phyloP scores from a whole-genome alignment of 176 grass and related monocot genomes.

The Carex pumila region DNA sequence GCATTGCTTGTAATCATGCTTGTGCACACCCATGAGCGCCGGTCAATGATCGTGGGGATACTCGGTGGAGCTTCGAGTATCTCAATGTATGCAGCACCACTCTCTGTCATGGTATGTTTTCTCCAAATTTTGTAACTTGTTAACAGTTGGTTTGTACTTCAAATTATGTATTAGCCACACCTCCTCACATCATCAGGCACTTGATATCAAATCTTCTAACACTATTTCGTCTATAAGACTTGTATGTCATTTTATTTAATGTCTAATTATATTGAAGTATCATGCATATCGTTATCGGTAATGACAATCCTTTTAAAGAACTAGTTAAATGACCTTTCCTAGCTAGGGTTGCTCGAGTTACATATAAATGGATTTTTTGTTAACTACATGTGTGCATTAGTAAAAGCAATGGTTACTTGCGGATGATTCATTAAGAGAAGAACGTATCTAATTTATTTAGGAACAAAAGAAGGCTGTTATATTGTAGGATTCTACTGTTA shows the following conservation, averaged over 20 bases:
- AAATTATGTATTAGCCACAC: neutral
- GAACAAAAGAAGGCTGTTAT: neutral
- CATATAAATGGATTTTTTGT: neutral
- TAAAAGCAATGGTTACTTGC: neutral
- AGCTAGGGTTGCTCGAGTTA: neutral
- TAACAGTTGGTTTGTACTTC: neutral
- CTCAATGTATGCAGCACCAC: constrained; percentile 75
- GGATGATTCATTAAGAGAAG: neutral
- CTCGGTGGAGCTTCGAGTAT: constrained; percentile 59
- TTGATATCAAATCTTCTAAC: neutral
- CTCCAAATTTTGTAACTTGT: too few species aligned
- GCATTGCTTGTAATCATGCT: constrained; percentile 35
- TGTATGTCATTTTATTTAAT: neutral
- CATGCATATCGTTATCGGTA: neutral
- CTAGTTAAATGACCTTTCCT: neutral
- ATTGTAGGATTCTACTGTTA: neutral
- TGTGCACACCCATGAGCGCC: constrained; percentile 34
- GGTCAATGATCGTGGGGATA: constrained; percentile 81
- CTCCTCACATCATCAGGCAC: neutral
- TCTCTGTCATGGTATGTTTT: constrained; percentile 74
- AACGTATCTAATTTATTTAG: neutral
- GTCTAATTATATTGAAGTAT: neutral
- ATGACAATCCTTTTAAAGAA: neutral
- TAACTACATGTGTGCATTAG: neutral
- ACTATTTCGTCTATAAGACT: neutral